Evolutionary conservation across 805 yeast genomes (phyloP).

Genomic region (Schwanniomyces pseudopolymorphus): DNA sequence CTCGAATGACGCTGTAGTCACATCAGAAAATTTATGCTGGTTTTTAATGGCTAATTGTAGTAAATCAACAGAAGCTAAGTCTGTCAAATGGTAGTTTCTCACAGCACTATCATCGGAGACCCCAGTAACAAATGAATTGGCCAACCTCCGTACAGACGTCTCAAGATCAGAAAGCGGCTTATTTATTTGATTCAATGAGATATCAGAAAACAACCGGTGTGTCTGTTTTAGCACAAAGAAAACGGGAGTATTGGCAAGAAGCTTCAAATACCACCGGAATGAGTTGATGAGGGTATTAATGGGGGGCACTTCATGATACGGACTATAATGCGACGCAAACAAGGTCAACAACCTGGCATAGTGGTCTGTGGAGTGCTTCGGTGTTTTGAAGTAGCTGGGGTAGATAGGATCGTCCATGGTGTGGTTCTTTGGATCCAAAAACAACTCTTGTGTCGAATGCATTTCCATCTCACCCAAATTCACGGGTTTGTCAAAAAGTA

Average conservation of each 20-base stretch:
- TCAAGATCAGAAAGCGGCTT: conserved; percentile 17
- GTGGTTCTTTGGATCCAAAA: conserved; percentile 7
- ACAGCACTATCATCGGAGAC: conserved; percentile 7
- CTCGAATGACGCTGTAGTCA: conserved; percentile 1
- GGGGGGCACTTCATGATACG: conserved; percentile 13
- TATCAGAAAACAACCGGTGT: conserved; percentile 26
- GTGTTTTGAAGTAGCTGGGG: conserved; percentile 9
- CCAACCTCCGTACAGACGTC: conserved; percentile 8
- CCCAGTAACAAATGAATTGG: conserved; percentile 4
- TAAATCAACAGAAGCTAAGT: conserved; percentile 26
- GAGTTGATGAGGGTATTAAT: conserved; percentile 14
- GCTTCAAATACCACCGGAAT: conserved; percentile 28
- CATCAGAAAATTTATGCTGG: conserved; percentile 3
- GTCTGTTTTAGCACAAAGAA: conserved; percentile 26
- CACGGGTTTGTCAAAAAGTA: conserved; percentile 18
- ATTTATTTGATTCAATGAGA: conserved; percentile 21
- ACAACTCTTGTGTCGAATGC: conserved; percentile 7
- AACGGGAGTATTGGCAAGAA: conserved; percentile 29
- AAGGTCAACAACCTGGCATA: conserved; percentile 24
- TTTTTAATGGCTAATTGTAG: conserved; percentile 25
- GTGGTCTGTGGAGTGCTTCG: conserved; percentile 19
- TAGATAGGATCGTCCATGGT: conserved; percentile 6
- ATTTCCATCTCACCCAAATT: conserved; percentile 13
- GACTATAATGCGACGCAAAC: conserved; percentile 26
- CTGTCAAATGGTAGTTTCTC: conserved; percentile 33